These are phyloP conservation scores for Bacidia gigantensis DNA, from an alignment of 495 filamentous ascomycete species.

Conservation along the genomic window DNA sequence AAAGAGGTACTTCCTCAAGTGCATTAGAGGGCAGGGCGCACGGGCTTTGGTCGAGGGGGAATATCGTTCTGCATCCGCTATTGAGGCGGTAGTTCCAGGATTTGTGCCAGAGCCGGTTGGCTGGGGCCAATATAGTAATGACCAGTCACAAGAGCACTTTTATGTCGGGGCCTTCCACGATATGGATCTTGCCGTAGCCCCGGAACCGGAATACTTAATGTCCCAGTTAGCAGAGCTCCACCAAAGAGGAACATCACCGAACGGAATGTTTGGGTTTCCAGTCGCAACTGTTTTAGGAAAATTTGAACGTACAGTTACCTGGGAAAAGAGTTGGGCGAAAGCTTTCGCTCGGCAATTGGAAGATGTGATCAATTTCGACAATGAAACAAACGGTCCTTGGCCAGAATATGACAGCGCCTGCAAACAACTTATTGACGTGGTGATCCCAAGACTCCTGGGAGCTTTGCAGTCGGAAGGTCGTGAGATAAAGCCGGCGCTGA, in stretches of 20 bases:
- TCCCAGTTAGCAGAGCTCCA: conserved; percentile 33
- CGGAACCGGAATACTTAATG: conserved; percentile 31
- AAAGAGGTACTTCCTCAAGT: conserved; percentile 25
- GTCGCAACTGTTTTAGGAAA: conserved; percentile 34
- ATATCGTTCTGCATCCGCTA: conserved; percentile 16
- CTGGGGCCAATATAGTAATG: conserved; percentile 13
- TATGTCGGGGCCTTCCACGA: conserved; percentile 34
- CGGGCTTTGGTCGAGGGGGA: conserved; percentile 16
- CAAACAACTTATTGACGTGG: conserved; percentile 23
- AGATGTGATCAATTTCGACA: conserved; percentile 24
- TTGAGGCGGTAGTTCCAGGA: conserved; percentile 11
- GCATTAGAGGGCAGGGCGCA: conserved; percentile 13
- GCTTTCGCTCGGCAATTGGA: conserved; percentile 30
- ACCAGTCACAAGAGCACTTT: conserved; percentile 25
- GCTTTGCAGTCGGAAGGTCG: conserved; percentile 32
- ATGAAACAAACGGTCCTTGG: conserved; percentile 23
- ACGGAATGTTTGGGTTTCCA: conserved; percentile 41
- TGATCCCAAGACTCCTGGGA: conserved; percentile 29
- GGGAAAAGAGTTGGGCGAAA: conserved; percentile 34
- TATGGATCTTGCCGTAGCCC: conserved; percentile 24
- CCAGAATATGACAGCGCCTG: conserved; percentile 22
- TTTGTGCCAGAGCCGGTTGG: conserved; percentile 13
- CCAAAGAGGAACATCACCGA: conserved; percentile 28
- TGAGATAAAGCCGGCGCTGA: conserved; percentile 29
- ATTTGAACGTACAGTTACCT: conserved; percentile 26